phyloP scores from a whole-genome alignment of 2,329 filamentous ascomycete species.

The Ilyonectria sp. region DNA sequence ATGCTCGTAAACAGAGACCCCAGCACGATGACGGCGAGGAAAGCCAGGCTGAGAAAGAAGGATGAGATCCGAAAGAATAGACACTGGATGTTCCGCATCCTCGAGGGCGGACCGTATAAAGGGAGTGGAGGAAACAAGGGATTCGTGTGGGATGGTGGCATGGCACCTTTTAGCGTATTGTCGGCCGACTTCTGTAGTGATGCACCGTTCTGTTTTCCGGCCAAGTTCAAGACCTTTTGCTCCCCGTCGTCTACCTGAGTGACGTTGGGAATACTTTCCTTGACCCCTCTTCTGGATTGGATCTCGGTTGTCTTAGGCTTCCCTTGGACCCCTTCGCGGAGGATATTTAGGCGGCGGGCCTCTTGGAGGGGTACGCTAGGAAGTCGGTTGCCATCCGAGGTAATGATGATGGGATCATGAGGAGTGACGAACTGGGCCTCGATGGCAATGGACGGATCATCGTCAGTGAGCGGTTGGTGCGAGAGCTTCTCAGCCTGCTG shows the following conservation, averaged over 20 bases:
- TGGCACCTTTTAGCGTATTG: conserved; percentile 61
- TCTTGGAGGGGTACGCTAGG: conserved; percentile 80
- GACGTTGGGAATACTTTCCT: conserved; percentile 49
- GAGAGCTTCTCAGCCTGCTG: conserved; percentile 74
- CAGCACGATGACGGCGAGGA: conserved; percentile 82
- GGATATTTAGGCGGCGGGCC: conserved; percentile 77
- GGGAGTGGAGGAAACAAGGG: conserved; percentile 89
- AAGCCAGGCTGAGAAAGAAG: conserved; percentile 82
- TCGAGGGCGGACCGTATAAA: conserved; percentile 82
- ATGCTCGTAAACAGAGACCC: conserved; percentile 81
- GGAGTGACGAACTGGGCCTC: conserved; percentile 78
- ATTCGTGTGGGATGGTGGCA: conserved; percentile 79
- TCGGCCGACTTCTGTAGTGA: conserved; percentile 61
- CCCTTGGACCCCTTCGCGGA: conserved; percentile 66
- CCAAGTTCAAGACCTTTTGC: conserved; percentile 45
- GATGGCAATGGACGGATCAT: conserved; percentile 64
- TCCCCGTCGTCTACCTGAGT: conserved; percentile 49
- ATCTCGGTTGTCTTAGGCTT: conserved; percentile 47
- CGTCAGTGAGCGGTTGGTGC: conserved; percentile 52
- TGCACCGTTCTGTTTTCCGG: conserved; percentile 51
- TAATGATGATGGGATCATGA: conserved; percentile 80
- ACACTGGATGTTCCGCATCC: conserved; percentile 76
- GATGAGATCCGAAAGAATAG: conserved; percentile 76
- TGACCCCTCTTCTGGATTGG: conserved; percentile 43
- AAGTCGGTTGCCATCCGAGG: conserved; percentile 75